Percentiles rank a stretch among this genome's conserved stretches.
Evolutionary conservation across 768 basidiomycete species (phyloP).

Genomic region (Lactifluus rugatus): DNA sequence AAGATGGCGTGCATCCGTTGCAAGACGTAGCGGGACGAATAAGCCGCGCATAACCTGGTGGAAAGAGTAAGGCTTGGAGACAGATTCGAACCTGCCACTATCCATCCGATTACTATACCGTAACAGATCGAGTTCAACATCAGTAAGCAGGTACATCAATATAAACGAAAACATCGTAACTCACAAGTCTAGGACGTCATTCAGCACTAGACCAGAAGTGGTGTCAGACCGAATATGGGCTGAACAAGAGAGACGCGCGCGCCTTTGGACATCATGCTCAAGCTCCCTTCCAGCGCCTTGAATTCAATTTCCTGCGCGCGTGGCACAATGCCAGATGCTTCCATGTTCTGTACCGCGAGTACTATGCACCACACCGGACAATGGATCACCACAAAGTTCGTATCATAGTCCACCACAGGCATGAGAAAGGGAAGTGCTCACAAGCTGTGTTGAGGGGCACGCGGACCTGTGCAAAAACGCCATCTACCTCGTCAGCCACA

Average conservation of each 20-base stretch:
- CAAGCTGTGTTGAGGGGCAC: slow-evolving; percentile 74
- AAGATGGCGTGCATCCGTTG: slow-evolving; percentile 56
- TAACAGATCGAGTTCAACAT: neutral
- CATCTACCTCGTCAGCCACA: slow-evolving; percentile 23
- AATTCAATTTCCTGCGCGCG: slow-evolving; percentile 82
- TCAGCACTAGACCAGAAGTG: slow-evolving; percentile 40
- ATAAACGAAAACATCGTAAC: neutral
- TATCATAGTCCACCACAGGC: neutral
- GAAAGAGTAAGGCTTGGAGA: slow-evolving; percentile 60
- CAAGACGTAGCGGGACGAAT: slow-evolving; percentile 56
- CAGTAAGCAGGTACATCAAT: neutral
- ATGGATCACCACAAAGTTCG: neutral
- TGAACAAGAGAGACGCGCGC: slow-evolving; percentile 12
- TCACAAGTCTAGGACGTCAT: slow-evolving; percentile 74
- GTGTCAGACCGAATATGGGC: slow-evolving; percentile 4
- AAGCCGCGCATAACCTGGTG: slow-evolving; percentile 71
- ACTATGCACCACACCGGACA: slow-evolving; percentile 26
- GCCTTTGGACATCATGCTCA: slow-evolving; percentile 88
- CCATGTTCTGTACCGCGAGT: slow-evolving; percentile 88
- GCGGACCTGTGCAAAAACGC: slow-evolving; percentile 48
- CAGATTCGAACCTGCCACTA: slow-evolving; percentile 72
- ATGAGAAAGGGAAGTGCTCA: slow-evolving; percentile 17
- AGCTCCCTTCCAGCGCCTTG: slow-evolving; percentile 68
- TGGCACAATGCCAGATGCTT: slow-evolving; percentile 61
- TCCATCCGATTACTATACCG: slow-evolving; percentile 68